These are phyloP conservation scores for Botryococcus braunii DNA, from an alignment of 163 green algal species.

Conservation along the genomic window DNA sequence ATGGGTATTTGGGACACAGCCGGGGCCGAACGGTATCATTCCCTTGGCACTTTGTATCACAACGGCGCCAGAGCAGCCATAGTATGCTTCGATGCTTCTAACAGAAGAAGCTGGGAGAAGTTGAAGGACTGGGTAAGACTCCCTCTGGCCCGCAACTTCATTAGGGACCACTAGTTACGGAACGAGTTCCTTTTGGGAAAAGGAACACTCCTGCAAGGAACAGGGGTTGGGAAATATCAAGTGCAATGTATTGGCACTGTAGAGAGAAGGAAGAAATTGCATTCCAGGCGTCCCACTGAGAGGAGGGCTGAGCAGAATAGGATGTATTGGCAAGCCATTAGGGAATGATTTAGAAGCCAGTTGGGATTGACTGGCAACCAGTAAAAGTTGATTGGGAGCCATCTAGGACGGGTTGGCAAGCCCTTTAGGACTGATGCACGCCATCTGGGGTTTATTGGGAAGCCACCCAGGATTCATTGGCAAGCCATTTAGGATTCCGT, in stretches of 20 bases:
- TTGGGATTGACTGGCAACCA: too few species aligned
- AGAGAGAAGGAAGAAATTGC: neutral
- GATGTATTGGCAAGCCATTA: neutral
- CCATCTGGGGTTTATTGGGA: too few species aligned
- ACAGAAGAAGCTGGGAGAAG: constrained; percentile 18
- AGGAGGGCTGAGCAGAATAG: neutral
- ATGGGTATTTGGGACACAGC: constrained; percentile 31
- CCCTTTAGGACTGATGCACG: too few species aligned
- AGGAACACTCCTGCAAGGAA: neutral
- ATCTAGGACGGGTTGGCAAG: too few species aligned
- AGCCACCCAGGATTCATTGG: too few species aligned
- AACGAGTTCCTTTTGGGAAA: neutral
- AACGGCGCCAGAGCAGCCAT: constrained; percentile 16
- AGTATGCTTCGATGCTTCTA: constrained; percentile 17
- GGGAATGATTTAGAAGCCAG: too few species aligned
- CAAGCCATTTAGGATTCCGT: too few species aligned
- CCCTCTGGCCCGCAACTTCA: too few species aligned
- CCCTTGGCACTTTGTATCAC: constrained; percentile 22
- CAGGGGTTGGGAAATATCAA: neutral
- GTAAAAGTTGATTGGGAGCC: too few species aligned
- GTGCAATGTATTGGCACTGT: neutral
- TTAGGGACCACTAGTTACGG: neutral
- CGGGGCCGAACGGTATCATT: constrained; percentile 26
- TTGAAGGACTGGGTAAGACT: constrained; percentile 24
- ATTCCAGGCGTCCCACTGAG: neutral